Evolutionary conservation across 108 stramenopile species (phyloP), one percentile per base, ranked within the genome.

Genomic region (Bacterosira constricta): DNA sequence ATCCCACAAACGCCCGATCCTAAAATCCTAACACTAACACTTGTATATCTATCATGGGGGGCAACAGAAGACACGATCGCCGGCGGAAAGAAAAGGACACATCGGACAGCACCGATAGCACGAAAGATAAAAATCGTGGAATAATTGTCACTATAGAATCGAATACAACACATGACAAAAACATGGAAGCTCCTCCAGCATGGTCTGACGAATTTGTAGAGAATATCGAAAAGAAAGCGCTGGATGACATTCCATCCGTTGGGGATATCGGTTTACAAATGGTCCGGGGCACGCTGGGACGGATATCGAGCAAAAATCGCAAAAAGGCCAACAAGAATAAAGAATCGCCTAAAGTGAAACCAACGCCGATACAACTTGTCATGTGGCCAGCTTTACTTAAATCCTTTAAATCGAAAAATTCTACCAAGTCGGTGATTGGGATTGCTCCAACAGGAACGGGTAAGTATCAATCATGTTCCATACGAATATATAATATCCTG

Each of bases 391-490:
- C 77, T 3, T 45, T 91, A 9, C 54, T 87, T 18, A 21, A 55
- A 12, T 63, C 65, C 8, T 63, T 50, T 21, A 15, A 66, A 20
- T 13, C 38, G 20, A 30, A 63, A 36, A 32, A 25, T 15, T 47
- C 32, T 1, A 58, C 8, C 31, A 57, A 34, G 15, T 13, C 52
- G 61, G 25, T 85, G 51, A 63, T 88, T 47, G 87, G 73, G 6
- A 73, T 93, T 65, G 85, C 92, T 15, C 83, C 87, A 6, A 94
- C 93, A 4, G 92, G 86, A 9, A 79, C 74, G 18, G 92, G 89
- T 17, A 88, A 90, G 55, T 3, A 34, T 37, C 3, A 10, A 3
- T 23, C 29, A 32, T n/a, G 26, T 38, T 11, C 13, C 8, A 27
- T 25, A 25, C 1, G 8, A 10, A 25, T 7, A 6, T 37, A 21